Evolutionary conservation across 176 grass and related monocot genomes (phyloP).

Genomic region (Olyra latifolia): DNA sequence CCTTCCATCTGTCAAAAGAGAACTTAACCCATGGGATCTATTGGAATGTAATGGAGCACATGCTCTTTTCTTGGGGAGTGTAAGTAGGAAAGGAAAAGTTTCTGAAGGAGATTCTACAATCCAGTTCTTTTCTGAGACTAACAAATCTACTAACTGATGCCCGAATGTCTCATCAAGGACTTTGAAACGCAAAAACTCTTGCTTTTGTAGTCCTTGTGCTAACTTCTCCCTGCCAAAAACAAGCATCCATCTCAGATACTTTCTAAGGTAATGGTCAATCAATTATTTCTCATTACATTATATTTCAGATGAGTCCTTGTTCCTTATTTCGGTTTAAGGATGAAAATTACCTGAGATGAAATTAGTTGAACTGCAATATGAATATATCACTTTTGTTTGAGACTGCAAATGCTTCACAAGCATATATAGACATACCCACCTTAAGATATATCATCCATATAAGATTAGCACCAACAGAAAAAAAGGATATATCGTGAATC

Average conservation of each 20-base stretch:
- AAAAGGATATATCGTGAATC: slow-evolving; percentile 6
- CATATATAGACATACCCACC: too few relatives aligned
- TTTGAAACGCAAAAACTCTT: slow-evolving; percentile 32
- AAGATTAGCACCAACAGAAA: neutral
- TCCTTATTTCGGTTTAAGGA: neutral
- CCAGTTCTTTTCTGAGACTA: too few relatives aligned
- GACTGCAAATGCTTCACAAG: neutral
- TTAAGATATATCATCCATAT: neutral
- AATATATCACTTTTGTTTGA: neutral
- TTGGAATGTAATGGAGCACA: too few relatives aligned
- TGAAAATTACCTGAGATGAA: slow-evolving; percentile 1
- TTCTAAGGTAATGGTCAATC: neutral
- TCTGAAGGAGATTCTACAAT: too few relatives aligned
- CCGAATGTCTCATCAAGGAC: too few relatives aligned
- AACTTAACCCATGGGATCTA: too few relatives aligned
- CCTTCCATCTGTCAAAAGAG: too few relatives aligned
- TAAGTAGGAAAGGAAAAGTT: too few relatives aligned
- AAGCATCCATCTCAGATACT: neutral
- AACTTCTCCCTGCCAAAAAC: slow-evolving; percentile 36
- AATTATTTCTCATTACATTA: neutral
- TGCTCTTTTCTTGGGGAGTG: too few relatives aligned
- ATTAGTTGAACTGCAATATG: neutral
- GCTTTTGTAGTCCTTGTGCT: slow-evolving; percentile 35
- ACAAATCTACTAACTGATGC: too few relatives aligned
- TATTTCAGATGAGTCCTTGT: slow-evolving; percentile 9